These are phyloP conservation scores for Chenopodium formosanum DNA, from an alignment of 148 eudicot genomes.

Conservation along the genomic window DNA sequence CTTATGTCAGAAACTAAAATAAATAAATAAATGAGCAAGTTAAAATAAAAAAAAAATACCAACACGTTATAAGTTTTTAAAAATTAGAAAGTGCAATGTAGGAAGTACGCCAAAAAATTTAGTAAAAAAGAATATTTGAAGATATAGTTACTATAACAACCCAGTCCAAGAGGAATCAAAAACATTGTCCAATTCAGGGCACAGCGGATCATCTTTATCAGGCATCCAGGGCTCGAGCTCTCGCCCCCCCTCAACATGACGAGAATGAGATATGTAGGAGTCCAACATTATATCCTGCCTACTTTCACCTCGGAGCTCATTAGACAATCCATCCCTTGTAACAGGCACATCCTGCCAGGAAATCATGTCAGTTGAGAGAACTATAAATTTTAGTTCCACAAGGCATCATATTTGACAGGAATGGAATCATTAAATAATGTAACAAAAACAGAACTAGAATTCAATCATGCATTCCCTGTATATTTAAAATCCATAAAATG, in stretches of 20 bases:
- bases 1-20: slow-evolving; percentile 16
- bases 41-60: background rate
- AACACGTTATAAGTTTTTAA: background rate
- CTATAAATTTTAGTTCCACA: background rate
- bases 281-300: slow-evolving; percentile 81
- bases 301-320: slow-evolving; percentile 56
- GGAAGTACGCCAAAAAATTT: background rate
- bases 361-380: slow-evolving; percentile 11
- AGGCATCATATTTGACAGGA: background rate
- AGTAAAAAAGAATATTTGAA: background rate
- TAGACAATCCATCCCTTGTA: slow-evolving; percentile 56
- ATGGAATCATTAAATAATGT: background rate
- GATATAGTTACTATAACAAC: slow-evolving; percentile 44
- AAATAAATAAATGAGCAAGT: background rate
- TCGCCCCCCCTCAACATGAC: slow-evolving; percentile 64
- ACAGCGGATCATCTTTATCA: slow-evolving; percentile 62
- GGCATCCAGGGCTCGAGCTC: slow-evolving; percentile 92
- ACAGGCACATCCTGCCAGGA: slow-evolving; percentile 66
- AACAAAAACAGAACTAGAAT: slow-evolving; percentile 1
- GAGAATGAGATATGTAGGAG: slow-evolving; percentile 79
- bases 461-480: background rate
- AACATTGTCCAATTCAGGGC: slow-evolving; percentile 73
- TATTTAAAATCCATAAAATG: background rate
- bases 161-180: slow-evolving; percentile 78
- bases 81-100: background rate